Evolutionary conservation across 2,329 filamentous ascomycete species (phyloP).

Genomic region (Gaeumannomyces sp.): DNA sequence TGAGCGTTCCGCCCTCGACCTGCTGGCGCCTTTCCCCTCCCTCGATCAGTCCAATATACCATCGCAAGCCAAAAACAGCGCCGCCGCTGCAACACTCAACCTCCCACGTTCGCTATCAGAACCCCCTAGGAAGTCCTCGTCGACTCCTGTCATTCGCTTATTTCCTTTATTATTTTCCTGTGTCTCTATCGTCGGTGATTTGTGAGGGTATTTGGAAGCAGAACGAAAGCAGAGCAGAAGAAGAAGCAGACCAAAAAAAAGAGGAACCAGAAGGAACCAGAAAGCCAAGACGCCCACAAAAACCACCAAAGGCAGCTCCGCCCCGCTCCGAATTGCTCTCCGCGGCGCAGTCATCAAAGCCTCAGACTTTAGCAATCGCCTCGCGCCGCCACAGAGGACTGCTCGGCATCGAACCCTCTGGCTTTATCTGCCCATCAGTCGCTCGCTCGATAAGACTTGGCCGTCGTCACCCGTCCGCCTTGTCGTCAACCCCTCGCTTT

Average conservation of each 20-base stretch:
- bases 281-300: not conserved
- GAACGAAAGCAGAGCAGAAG: conserved; percentile 17
- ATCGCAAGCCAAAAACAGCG: conserved; percentile 22
- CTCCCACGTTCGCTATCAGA: conserved; percentile 46
- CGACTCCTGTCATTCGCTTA: conserved; percentile 71
- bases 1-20: conserved; percentile 10
- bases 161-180: conserved; percentile 40
- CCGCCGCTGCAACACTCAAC: conserved; percentile 31
- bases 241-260: conserved; percentile 3
- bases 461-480: too few species aligned
- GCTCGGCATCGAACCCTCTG: too few species aligned
- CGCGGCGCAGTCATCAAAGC: not conserved
- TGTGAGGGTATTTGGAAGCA: conserved; percentile 31
- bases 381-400: too few species aligned
- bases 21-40: conserved; percentile 1
- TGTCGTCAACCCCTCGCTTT: too few species aligned
- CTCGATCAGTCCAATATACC: conserved; percentile 13
- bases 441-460: too few species aligned
- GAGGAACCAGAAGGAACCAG: not conserved
- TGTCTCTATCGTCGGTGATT: conserved; percentile 63
- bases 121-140: conserved; percentile 61
- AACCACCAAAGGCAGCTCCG: not conserved
- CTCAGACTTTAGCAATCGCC: too few species aligned
- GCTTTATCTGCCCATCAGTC: too few species aligned
- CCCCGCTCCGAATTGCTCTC: not conserved